These are phyloP conservation scores for Funneliformis mosseae DNA, from an alignment of 192 early-diverging fungal genomes.

Conservation along the genomic window DNA sequence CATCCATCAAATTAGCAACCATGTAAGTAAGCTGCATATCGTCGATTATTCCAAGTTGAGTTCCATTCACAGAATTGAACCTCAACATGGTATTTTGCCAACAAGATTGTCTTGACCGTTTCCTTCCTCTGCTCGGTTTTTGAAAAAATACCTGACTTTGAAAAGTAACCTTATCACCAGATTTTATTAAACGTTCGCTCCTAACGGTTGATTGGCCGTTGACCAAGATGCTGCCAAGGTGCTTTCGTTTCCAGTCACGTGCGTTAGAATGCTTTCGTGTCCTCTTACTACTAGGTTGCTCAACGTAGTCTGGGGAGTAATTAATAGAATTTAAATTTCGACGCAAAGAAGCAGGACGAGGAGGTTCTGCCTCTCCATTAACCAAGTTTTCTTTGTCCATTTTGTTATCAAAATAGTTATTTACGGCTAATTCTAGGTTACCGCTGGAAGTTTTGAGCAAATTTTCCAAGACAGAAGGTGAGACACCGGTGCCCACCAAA, in stretches of 20 bases:
- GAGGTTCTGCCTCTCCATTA: neutral
- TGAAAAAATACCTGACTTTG: neutral
- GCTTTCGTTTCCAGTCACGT: neutral
- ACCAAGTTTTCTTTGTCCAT: neutral
- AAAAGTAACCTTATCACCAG: neutral
- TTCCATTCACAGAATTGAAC: neutral
- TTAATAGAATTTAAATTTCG: neutral
- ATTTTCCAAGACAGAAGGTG: neutral
- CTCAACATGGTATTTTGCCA: neutral
- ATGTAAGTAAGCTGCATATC: neutral
- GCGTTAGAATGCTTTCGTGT: neutral
- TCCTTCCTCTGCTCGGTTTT: neutral
- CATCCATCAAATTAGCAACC: constrained; percentile 54
- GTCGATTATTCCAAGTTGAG: neutral
- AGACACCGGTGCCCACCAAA: neutral
- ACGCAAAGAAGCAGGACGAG: neutral
- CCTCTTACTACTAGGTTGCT: neutral
- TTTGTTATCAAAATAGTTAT: neutral
- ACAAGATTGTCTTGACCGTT: neutral
- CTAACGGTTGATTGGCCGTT: neutral
- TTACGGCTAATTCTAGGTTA: neutral
- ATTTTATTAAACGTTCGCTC: neutral
- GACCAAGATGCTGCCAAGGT: neutral
- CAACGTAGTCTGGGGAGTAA: neutral
- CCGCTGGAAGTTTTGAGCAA: neutral